Percentiles rank a stretch among this genome's conserved stretches.
These are phyloP conservation scores for Rhizophagus sp. DNA, from an alignment of 192 early-diverging fungal genomes.

Conservation along the genomic window DNA sequence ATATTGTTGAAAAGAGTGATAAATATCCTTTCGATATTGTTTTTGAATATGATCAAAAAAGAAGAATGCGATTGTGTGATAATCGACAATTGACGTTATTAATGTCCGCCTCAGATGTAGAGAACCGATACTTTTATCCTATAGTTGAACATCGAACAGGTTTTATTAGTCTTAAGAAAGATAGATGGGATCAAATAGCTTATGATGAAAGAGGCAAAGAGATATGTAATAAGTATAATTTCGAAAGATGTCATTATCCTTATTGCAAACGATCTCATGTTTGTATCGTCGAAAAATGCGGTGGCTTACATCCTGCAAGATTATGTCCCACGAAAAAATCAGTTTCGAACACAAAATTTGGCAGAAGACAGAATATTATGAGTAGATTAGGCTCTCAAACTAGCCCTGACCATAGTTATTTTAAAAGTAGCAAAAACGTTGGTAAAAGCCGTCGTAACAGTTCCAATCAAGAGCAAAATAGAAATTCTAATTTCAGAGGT, in stretches of 20 bases:
- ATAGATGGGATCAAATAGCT: conserved; percentile 20
- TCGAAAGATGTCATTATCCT: conserved; percentile 7
- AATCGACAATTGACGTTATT: conserved; percentile 15
- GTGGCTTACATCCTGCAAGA: conserved; percentile 15
- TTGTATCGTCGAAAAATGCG: conserved; percentile 1
- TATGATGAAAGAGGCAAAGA: conserved; percentile 18
- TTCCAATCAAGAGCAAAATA: not conserved
- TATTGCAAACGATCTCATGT: conserved; percentile 22
- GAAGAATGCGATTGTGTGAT: not conserved
- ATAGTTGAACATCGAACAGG: conserved; percentile 15
- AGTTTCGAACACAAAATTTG: not conserved
- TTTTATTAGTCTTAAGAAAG: conserved; percentile 11
- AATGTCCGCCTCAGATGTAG: not conserved
- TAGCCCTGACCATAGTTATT: not conserved
- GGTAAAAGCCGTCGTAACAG: not conserved
- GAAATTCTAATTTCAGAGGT: not conserved
- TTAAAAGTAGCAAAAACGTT: not conserved
- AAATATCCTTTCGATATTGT: conserved; percentile 7
- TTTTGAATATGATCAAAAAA: conserved; percentile 7
- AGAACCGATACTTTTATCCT: conserved; percentile 16
- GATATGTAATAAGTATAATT: conserved; percentile 19
- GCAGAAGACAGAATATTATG: not conserved
- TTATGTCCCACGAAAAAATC: conserved; percentile 4
- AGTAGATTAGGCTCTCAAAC: not conserved
- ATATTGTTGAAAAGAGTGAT: conserved; percentile 18